Conservation (phyloP, 148 eudicot species). For the Mesembryanthemum crystallinum region DNA sequence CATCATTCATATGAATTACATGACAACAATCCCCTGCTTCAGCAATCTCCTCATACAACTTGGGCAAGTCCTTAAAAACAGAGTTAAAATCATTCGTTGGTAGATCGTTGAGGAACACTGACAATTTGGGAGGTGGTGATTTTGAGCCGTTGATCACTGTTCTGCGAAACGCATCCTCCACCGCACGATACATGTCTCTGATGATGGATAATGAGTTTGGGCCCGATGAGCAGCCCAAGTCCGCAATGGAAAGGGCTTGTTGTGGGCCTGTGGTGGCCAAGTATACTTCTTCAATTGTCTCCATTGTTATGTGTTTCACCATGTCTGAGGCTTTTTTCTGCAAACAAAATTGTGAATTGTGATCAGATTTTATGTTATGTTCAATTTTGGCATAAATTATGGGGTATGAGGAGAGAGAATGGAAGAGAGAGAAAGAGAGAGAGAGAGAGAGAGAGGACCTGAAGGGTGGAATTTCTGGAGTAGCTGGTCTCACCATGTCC, state of each 20-base stretch:
- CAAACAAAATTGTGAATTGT: background rate
- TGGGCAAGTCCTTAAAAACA: slow-evolving; percentile 28
- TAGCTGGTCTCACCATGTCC: slow-evolving; percentile 73
- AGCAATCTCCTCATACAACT: slow-evolving; percentile 8
- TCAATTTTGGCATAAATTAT: background rate
- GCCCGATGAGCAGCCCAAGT: slow-evolving; percentile 81
- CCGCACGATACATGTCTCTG: slow-evolving; percentile 40
- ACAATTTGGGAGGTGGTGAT: slow-evolving; percentile 39
- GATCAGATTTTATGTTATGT: background rate
- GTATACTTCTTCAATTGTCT: slow-evolving; percentile 46
- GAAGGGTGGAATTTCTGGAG: slow-evolving; percentile 60
- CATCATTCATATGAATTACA: background rate
- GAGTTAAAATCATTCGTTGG: slow-evolving; percentile 46
- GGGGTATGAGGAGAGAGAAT: background rate
- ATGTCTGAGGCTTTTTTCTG: slow-evolving; percentile 66
- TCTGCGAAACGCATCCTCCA: slow-evolving; percentile 29
- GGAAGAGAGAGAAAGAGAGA: no score
- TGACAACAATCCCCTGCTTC: slow-evolving; percentile 7
- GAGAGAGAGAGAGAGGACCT: slow-evolving; percentile 38
- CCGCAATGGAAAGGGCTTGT: slow-evolving; percentile 59
- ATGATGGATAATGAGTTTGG: slow-evolving; percentile 53
- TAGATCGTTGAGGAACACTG: slow-evolving; percentile 65
- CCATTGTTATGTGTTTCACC: slow-evolving; percentile 58
- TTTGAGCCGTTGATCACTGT: slow-evolving; percentile 13
- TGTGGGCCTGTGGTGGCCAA: slow-evolving; percentile 32